Evolutionary conservation across 2,329 filamentous ascomycete genomes (phyloP), one percentile per base, ranked within the genome.

Genomic region (Fusarium transvaalense): DNA sequence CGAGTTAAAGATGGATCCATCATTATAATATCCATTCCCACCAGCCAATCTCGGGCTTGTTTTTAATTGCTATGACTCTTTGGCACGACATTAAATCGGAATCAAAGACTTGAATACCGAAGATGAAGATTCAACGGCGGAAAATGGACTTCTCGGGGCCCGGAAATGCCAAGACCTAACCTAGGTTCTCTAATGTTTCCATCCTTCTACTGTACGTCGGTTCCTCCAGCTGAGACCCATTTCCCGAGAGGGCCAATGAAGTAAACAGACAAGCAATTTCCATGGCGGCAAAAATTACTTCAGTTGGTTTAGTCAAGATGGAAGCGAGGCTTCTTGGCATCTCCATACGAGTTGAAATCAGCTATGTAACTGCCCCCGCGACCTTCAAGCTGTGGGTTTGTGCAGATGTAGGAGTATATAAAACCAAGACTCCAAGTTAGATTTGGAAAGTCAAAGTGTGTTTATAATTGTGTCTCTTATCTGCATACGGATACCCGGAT

Each of bases 251-350:
- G 14, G 5, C 12, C 12, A 34, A 34, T 15, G 14, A 15, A 9
- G 31, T 9, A 29, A 29, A 15, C 9, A 34, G 12, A 35, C 27
- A 13, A 27, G 14, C 15, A 21, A 19, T 19, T 21, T n/a, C 21
- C 8, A 29, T n/a, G 17, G 45, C 43, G 43, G 42, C 9, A 23
- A 39, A n/a, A 64, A 17, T 63, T 63, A 42, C 58, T 56, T n/a
- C 15, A 29, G 12, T 48, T 21, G 58, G 60, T 38, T 43, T 64
- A 63, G 60, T 60, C n/a, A 13, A 29, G 21, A 34, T 8, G n/a
- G 27, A 25, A 43, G 27, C 21, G 38, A 31, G 21, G 31, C 42
- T 38, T 35, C 60, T 63, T 63, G 60, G 60, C 60, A 34, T 63
- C 31, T 17, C 48, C 31, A 48, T 39, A 34, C 25, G 21, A 27